These are phyloP conservation scores for Saturnispora kantuleensis DNA, from an alignment of 805 yeast species.

Conservation along the genomic window DNA sequence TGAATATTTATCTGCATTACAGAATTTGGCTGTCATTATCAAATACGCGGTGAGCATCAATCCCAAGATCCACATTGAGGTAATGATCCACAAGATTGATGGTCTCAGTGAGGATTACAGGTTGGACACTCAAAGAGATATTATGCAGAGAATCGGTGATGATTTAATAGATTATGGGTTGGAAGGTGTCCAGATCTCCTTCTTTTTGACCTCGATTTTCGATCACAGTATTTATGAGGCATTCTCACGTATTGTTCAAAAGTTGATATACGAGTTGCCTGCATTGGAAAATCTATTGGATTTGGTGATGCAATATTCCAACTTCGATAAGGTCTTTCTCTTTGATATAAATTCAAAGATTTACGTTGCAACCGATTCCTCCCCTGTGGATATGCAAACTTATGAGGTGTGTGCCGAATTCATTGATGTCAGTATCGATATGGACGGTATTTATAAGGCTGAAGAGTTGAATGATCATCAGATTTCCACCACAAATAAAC, in stretches of 20 bases:
- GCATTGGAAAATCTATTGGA: constrained; percentile 82
- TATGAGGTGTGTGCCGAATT: constrained; percentile 97
- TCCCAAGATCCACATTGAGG: constrained; percentile 82
- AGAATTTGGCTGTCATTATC: constrained; percentile 78
- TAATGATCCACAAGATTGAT: constrained; percentile 89
- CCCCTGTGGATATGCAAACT: constrained; percentile 90
- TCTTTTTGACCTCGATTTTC: constrained; percentile 86
- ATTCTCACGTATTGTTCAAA: constrained; percentile 85
- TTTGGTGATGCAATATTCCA: constrained; percentile 76
- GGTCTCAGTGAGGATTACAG: constrained; percentile 91
- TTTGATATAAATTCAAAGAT: constrained; percentile 90
- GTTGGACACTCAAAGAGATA: constrained; percentile 90
- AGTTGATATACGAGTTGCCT: constrained; percentile 80
- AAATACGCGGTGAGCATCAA: constrained; percentile 80
- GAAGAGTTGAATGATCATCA: constrained; percentile 1
- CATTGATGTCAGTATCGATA: constrained; percentile 85
- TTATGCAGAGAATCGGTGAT: constrained; percentile 92
- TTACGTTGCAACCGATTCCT: constrained; percentile 91
- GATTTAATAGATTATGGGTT: constrained; percentile 82
- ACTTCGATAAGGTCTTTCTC: constrained; percentile 84
- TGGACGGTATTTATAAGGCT: constrained; percentile 59
- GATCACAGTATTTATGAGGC: constrained; percentile 96
- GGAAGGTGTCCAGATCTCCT: constrained; percentile 84
- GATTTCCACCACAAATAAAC: constrained; percentile 9
- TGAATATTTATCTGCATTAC: constrained; percentile 85